Base-by-base conservation (phyloP, 2,329 filamentous ascomycete species). In the Fusarium sp. region DNA sequence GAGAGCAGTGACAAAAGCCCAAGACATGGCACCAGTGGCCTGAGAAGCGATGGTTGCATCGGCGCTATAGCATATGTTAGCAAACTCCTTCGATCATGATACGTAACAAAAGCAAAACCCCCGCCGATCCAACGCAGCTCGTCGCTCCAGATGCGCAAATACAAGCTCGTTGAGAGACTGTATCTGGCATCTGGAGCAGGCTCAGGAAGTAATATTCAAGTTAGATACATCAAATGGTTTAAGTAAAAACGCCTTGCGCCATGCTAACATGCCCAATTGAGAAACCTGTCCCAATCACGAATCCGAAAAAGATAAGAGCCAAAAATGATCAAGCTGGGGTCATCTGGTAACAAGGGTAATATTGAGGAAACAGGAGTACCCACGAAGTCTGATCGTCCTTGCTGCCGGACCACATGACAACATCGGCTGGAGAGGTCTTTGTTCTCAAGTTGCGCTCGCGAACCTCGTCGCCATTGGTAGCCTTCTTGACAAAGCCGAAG, bases 1-100 rank as follows among this genome's bases (percentile, higher is more conserved):
- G 71, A 99, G 87, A 41, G 94, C 91, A 7, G 85, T 91, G 77
- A 99, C 94, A 78, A 99, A 99, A 11, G 96, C 96, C 90, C 92
- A 98, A 3, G 94, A 97, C 96, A 99, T 98, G 76, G 96, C 96
- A 51, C 96, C 96, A 0, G 96, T 98, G 27, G 96, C 95, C 80
- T 97, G 88, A 50, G 94, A 91, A 35, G 87, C 89, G 73, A 98
- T 97, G 20, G 89, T 92, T n/a, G 95, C 94, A 78, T 99, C 96
- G 79, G 93, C 92, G 69, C 94, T 97, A 73, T 47, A 45, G 54
- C 20, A 5, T 17, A 42, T 23, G 66, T 74, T 63, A 75, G 70
- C 55, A 31, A 40, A 18, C 15, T 55, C 42, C 5, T 48, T 35
- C 18, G 11, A 15, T 14, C 21, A 13, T n/a, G 21, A 43, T 23